Percentiles rank a stretch among this genome's conserved stretches.
These are phyloP conservation scores for Aegilops tauschii DNA, from an alignment of 176 grass and related monocot species.

Conservation along the genomic window DNA sequence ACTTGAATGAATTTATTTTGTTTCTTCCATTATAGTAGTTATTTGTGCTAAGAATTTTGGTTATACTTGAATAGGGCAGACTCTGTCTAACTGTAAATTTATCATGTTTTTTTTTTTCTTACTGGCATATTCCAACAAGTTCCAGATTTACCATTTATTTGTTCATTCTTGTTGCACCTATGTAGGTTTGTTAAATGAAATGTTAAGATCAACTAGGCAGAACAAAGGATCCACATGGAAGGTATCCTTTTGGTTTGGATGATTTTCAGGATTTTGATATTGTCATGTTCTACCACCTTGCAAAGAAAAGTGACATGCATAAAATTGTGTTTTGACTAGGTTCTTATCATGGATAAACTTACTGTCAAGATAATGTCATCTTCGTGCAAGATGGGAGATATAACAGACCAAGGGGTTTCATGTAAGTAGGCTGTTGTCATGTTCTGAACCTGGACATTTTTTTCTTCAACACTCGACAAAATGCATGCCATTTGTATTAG, in stretches of 20 bases:
- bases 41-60: background rate
- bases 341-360: slow-evolving; percentile 94
- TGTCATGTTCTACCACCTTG: background rate
- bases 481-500: background rate
- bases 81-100: background rate
- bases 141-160: background rate
- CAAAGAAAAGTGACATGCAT: background rate
- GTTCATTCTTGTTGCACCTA: background rate
- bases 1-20: background rate
- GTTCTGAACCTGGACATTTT: background rate
- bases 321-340: slow-evolving; percentile 35
- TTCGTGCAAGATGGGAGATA: slow-evolving; percentile 87
- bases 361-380: slow-evolving; percentile 79
- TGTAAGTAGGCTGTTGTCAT: slow-evolving; percentile 47
- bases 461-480: background rate
- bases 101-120: background rate
- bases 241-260: slow-evolving; percentile 44
- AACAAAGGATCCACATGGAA: slow-evolving; percentile 77
- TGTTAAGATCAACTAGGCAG: slow-evolving; percentile 65
- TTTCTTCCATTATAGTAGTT: background rate
- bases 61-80: background rate
- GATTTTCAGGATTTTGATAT: background rate
- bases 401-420: slow-evolving; percentile 82
- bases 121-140: background rate
- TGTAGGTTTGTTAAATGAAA: slow-evolving; percentile 69